Evolutionary conservation across 768 basidiomycete genomes (phyloP), one percentile per base, ranked within the genome.

Genomic region (Rhodosporidiobolus sp.): DNA sequence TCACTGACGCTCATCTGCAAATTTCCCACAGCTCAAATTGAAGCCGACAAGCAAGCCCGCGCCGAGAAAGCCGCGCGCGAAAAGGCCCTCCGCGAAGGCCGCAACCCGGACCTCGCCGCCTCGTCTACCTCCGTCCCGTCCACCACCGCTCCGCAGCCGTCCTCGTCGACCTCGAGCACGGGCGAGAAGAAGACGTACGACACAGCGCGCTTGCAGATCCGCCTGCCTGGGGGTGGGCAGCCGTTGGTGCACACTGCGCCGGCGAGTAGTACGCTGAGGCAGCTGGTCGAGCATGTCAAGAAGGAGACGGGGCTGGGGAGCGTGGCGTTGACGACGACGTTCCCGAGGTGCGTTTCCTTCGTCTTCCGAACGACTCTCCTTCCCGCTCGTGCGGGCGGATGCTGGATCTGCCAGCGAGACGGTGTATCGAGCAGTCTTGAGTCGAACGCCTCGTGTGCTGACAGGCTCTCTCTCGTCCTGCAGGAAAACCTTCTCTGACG

Each of bases 141-240:
- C n/a, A 78, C 83, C 28, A 77, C 84, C 32, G 82, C 84, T 49
- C 48, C 30, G 70, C 30, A 83, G 28, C 56, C 20, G 76, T 81
- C 1, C 59, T 75, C 84, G 5, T 69, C 84, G 0, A 77, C 82
- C 0, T 74, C 84, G 0, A 72, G 84, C 0, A 49, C 78, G 2
- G 80, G 83, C 4, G 82, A 80, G 35, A 82, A 82, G 74, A 87
- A 90, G 30, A 88, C 86, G 76, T 92, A 95, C 65, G 93, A 89
- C 80, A 89, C 93, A 78, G 94, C 95, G 4, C 84, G 95, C 69
- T 83, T 98, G 63, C 95, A 95, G 82, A 93, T 96, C 69, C 87
- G 95, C 34, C 82, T 96, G 79, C 87, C 90, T 26, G 87, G 86
- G 7, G 38, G 38, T 17, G 89, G 90, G 2, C 85, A 86, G 73